Conservation (phyloP, 2,329 filamentous ascomycete species). For the Sporothrix schenckii region DNA sequence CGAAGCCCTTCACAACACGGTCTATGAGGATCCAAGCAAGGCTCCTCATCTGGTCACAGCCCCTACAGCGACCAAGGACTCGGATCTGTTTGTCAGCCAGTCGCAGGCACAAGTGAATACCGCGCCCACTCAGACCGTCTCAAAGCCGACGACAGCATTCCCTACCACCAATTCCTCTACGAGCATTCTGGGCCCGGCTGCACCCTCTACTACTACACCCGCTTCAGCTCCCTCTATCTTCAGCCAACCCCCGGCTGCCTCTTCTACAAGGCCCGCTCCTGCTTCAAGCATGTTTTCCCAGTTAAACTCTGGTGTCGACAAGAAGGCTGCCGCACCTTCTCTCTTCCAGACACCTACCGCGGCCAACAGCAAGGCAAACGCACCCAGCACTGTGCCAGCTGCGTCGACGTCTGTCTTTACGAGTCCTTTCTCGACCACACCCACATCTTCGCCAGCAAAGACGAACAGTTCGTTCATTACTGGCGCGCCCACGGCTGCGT, state of each 20-base stretch:
- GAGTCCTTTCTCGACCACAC: constrained; percentile 4
- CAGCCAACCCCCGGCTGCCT: neutral
- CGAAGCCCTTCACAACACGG: constrained; percentile 59
- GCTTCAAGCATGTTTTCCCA: constrained; percentile 22
- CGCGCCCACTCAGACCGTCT: neutral
- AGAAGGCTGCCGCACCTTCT: neutral
- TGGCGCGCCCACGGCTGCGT: neutral
- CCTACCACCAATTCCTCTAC: neutral
- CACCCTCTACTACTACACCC: neutral
- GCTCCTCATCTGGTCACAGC: neutral
- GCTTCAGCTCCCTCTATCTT: neutral
- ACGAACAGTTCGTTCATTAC: neutral
- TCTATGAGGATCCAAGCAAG: constrained; percentile 49
- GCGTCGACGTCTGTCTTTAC: neutral
- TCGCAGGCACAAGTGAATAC: neutral
- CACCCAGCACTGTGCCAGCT: neutral
- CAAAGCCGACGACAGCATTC: neutral
- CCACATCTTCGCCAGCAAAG: neutral
- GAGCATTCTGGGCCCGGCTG: neutral
- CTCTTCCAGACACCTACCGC: constrained; percentile 13
- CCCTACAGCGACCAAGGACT: neutral
- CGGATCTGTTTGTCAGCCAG: constrained; percentile 33
- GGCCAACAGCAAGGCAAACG: neutral
- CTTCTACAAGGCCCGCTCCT: neutral
- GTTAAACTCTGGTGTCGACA: neutral